These are phyloP conservation scores for Petunia axillaris DNA, from an alignment of 257 asterid species.

Conservation along the genomic window DNA sequence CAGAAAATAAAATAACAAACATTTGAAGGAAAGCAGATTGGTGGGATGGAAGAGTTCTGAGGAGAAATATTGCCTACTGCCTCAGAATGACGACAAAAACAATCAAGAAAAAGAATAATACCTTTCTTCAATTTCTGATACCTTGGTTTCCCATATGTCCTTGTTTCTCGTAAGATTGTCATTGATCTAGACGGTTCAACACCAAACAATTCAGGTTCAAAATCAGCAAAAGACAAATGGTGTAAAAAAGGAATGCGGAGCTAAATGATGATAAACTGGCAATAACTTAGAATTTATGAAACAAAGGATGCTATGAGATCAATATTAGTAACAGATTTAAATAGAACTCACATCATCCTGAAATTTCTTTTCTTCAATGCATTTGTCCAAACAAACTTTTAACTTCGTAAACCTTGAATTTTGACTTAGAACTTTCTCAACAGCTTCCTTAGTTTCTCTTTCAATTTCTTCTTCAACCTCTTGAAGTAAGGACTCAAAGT, in stretches of 20 bases:
- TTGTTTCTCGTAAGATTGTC: slow-evolving; percentile 83
- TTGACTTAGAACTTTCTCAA: slow-evolving; percentile 72
- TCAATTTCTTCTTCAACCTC: slow-evolving; percentile 75
- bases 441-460: slow-evolving; percentile 63
- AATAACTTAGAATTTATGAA: neutral
- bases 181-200: slow-evolving; percentile 58
- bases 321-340: neutral
- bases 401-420: slow-evolving; percentile 75
- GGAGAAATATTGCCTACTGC: slow-evolving; percentile 8
- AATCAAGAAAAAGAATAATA: slow-evolving; percentile 30
- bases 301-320: neutral
- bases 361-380: slow-evolving; percentile 68
- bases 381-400: slow-evolving; percentile 68
- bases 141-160: slow-evolving; percentile 76
- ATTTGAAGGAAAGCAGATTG: slow-evolving; percentile 9
- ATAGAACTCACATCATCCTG: slow-evolving; percentile 69
- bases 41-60: slow-evolving; percentile 11
- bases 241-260: neutral
- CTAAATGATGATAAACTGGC: neutral
- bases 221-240: slow-evolving; percentile 5
- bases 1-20: slow-evolving; percentile 10
- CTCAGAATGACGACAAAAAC: slow-evolving; percentile 19
- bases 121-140: slow-evolving; percentile 66
- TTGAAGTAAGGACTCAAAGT: slow-evolving; percentile 78
- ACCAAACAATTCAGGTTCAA: slow-evolving; percentile 9